Conservation (phyloP, 140 eudicot species). For the Oenanthe javanica region DNA sequence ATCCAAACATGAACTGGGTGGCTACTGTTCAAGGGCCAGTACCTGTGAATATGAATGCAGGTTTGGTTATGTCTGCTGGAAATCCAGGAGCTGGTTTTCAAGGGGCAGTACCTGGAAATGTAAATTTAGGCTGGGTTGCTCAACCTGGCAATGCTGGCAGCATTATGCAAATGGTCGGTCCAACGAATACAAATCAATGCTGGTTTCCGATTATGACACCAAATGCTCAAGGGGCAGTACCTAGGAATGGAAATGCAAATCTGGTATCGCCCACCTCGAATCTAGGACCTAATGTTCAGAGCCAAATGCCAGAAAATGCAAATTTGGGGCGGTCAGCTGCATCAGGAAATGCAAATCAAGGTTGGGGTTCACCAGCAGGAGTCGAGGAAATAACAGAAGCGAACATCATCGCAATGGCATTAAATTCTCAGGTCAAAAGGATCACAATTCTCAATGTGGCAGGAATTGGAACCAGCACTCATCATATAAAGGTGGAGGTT, state of each 20-base stretch:
- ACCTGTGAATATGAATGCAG: conserved; percentile 23
- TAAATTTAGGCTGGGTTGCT: conserved; percentile 24
- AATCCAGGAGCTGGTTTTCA: neutral
- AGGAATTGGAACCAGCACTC: conserved; percentile 43
- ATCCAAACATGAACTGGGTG: conserved; percentile 4
- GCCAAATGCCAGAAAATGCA: conserved; percentile 18
- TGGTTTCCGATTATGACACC: conserved; percentile 36
- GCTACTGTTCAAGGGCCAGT: conserved; percentile 23
- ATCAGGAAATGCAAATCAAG: conserved; percentile 21
- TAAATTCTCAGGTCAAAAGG: conserved; percentile 34
- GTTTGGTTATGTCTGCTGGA: conserved; percentile 23
- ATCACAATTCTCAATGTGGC: conserved; percentile 40
- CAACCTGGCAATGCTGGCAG: conserved; percentile 17
- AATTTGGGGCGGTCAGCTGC: conserved; percentile 24
- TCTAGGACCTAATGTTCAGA: conserved; percentile 1
- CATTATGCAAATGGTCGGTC: neutral
- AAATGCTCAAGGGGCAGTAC: neutral
- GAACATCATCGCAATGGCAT: conserved; percentile 34
- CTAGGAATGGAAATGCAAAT: conserved; percentile 18
- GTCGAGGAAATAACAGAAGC: conserved; percentile 28
- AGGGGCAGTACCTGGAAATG: neutral
- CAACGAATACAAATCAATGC: conserved; percentile 16
- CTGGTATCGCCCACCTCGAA: conserved; percentile 21
- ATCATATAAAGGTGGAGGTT: too few species aligned
- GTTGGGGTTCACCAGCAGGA: conserved; percentile 50